Base-by-base conservation (phyloP, 352 stramenopile species). In the Globisporangium echinulatum region DNA sequence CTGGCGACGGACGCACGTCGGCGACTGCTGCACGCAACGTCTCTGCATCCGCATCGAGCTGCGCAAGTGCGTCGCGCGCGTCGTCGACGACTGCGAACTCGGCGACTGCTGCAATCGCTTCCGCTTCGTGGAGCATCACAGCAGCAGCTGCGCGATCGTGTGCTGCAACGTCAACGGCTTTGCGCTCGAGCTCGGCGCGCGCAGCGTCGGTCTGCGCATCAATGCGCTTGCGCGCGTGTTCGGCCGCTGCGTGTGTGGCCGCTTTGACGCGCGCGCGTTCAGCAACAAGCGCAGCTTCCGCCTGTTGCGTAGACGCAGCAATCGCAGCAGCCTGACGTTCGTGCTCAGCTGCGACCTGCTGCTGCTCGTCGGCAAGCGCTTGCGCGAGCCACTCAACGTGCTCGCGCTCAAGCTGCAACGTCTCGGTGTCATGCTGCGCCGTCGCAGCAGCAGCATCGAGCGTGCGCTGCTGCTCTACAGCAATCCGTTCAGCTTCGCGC, bases 171-270 rank as follows among this genome's bases (percentile, higher is more conserved):
- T 13, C 25, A 3, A 59, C 60, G 5, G 49, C 42, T 36, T 61
- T 54, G 7, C 43, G 38, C 7, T 47, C 19, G 17, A 65, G 53
- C 15, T 65, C 44, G 11, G 53, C 50, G 6, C 39, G 37, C 13
- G 14, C 44, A 25, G 54, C 58, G 25, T 54, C 36, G 0, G 37
- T 19, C 51, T 67, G 55, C 15, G 58, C 54, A 25, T 55, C 53
- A 11, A 54, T 3, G 9, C 57, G 61, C 49, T 62, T 50, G 6
- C 51, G 15, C 33, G 5, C 74, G 13, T 60, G 58, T 15, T 69
- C 52, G 42, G 81, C 86, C 9, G 72, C 66, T 48, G 74, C 37
- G 8, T 33, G 52, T 10, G 47, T 19, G 9, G 52, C 38, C 1
- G 46, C n/a, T 0, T 11, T 15, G 6, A 15, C 43, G 15, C n/a